Evolutionary conservation across 2,329 filamentous ascomycete species (phyloP).

Genomic region (Xylaria sp.): DNA sequence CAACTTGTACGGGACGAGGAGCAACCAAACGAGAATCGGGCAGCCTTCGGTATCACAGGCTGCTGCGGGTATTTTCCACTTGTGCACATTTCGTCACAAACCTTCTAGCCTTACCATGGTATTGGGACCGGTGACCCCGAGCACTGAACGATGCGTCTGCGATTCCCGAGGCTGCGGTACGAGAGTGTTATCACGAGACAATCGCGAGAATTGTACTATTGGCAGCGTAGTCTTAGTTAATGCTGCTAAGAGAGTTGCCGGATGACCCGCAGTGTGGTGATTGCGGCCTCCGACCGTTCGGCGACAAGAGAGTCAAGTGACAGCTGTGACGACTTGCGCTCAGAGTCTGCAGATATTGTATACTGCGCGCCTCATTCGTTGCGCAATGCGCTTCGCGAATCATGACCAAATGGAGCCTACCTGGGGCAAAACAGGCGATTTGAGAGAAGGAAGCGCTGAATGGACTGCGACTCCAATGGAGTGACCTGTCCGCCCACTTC

Average conservation of each 20-base stretch:
- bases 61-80: constrained; percentile 30
- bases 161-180: constrained; percentile 14
- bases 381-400: not conserved
- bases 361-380: not conserved
- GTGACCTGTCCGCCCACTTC: not conserved
- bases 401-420: constrained; percentile 1
- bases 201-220: not conserved
- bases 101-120: constrained; percentile 26
- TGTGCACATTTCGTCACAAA: constrained; percentile 10
- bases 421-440: not conserved
- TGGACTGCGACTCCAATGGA: not conserved
- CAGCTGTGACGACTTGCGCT: not conserved
- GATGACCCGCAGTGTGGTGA: not conserved
- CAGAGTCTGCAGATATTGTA: not conserved
- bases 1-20: constrained; percentile 22
- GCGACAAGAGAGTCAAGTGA: not conserved
- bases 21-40: constrained; percentile 11
- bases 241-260: not conserved
- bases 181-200: constrained; percentile 3
- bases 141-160: not conserved
- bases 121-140: constrained; percentile 33
- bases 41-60: constrained; percentile 10
- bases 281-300: constrained; percentile 7
- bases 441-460: not conserved
- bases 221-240: not conserved